Conservation (phyloP, 352 stramenopile genomes). For the Globisporangium uncinulatum region DNA sequence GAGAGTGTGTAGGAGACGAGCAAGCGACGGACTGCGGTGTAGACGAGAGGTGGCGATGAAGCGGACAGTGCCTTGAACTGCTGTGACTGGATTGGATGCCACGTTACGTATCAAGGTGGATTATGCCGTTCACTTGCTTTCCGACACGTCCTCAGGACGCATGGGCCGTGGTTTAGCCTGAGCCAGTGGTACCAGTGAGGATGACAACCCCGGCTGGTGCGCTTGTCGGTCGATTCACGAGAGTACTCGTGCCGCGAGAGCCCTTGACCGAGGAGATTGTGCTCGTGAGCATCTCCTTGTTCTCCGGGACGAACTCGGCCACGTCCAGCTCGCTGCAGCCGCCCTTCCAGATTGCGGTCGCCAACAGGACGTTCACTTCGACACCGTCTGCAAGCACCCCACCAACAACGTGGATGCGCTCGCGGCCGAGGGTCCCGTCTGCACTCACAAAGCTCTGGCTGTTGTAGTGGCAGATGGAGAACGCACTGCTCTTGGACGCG, state of each 20-base stretch:
- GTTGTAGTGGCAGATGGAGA: conserved; percentile 34
- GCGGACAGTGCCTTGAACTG: not conserved
- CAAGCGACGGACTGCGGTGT: no score
- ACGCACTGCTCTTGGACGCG: conserved; percentile 23
- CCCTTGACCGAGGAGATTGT: conserved; percentile 48
- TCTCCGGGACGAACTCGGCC: conserved; percentile 26
- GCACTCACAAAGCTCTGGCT: conserved; percentile 37
- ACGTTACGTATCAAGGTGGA: not conserved
- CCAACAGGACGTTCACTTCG: conserved; percentile 43
- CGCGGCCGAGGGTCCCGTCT: conserved; percentile 19
- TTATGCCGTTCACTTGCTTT: no score
- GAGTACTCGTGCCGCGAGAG: conserved; percentile 23
- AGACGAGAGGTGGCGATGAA: no score
- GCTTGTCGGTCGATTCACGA: conserved; percentile 19
- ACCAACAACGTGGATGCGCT: conserved; percentile 5
- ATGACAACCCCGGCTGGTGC: conserved; percentile 25
- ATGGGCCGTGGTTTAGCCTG: conserved; percentile 15
- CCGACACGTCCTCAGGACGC: conserved; percentile 14
- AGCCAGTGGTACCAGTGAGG: conserved; percentile 17
- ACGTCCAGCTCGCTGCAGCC: conserved; percentile 48
- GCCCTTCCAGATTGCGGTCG: conserved; percentile 30
- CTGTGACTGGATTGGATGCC: not conserved
- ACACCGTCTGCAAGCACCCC: conserved; percentile 26
- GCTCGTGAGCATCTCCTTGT: conserved; percentile 24
- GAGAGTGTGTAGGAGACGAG: no score